Conservation (phyloP, 192 early-diverging fungal genomes). For the Podila clonocystis region DNA sequence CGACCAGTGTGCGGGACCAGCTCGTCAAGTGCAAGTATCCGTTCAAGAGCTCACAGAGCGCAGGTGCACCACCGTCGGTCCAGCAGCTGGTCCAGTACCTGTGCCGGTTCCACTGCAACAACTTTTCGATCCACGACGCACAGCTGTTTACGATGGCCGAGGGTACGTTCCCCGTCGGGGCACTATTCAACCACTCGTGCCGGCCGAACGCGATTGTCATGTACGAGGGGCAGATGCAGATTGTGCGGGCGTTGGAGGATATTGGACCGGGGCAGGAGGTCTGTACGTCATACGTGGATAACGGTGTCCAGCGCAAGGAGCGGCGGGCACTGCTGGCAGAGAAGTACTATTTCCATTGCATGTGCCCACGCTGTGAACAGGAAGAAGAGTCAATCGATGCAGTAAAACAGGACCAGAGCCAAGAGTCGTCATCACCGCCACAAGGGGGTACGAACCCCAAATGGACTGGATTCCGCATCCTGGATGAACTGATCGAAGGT, state of each 20-base stretch:
- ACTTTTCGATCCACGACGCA: slow-evolving; percentile 66
- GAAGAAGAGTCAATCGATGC: neutral
- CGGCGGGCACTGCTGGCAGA: slow-evolving; percentile 43
- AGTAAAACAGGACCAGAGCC: neutral
- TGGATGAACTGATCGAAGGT: slow-evolving; percentile 34
- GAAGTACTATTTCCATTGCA: slow-evolving; percentile 63
- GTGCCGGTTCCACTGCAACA: slow-evolving; percentile 71
- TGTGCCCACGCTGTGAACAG: slow-evolving; percentile 52
- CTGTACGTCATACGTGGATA: slow-evolving; percentile 69
- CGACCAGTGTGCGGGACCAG: slow-evolving; percentile 38
- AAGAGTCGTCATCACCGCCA: neutral
- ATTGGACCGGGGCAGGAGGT: slow-evolving; percentile 64
- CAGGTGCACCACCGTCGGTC: slow-evolving; percentile 27
- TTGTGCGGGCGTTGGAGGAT: slow-evolving; percentile 62
- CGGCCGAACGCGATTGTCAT: slow-evolving; percentile 67
- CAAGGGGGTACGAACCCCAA: neutral
- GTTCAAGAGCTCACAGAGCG: slow-evolving; percentile 31
- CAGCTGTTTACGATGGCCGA: slow-evolving; percentile 73
- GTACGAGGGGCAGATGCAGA: slow-evolving; percentile 60
- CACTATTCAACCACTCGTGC: slow-evolving; percentile 77
- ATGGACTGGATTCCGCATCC: slow-evolving; percentile 22
- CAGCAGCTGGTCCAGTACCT: slow-evolving; percentile 60
- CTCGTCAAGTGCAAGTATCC: slow-evolving; percentile 23
- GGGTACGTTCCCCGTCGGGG: slow-evolving; percentile 68
- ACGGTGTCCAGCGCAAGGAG: slow-evolving; percentile 33